Conservation (phyloP, 208 protist genomes). For the Spongospora subterranea region DNA sequence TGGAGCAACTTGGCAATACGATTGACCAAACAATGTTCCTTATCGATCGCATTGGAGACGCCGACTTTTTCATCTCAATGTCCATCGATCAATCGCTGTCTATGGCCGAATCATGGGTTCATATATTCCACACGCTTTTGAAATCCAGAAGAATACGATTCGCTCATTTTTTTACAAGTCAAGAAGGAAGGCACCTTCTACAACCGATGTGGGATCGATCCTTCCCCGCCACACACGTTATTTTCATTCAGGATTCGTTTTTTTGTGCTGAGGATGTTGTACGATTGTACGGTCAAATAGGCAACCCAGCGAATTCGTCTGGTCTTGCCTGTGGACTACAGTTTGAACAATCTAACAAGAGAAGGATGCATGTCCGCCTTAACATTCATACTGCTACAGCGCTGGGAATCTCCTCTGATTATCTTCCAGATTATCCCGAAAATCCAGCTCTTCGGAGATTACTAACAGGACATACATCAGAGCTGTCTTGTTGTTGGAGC, state of each 20-base stretch:
- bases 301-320: neutral
- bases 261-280: neutral
- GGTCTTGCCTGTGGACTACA: neutral
- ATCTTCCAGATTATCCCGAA: neutral
- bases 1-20: neutral
- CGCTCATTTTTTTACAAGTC: neutral
- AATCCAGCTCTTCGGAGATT: neutral
- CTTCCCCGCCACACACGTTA: neutral
- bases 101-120: neutral
- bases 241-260: neutral
- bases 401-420: neutral
- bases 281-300: neutral
- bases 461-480: neutral
- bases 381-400: neutral
- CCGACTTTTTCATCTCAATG: neutral
- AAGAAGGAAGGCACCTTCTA: neutral
- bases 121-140: neutral
- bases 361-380: neutral
- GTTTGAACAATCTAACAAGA: neutral
- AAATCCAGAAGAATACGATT: neutral
- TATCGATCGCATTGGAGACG: neutral
- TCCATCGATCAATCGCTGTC: neutral
- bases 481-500: neutral
- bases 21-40: neutral
- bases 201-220: neutral